Base-by-base conservation (phyloP, 345 rosid species). In the Citrus maxima region DNA sequence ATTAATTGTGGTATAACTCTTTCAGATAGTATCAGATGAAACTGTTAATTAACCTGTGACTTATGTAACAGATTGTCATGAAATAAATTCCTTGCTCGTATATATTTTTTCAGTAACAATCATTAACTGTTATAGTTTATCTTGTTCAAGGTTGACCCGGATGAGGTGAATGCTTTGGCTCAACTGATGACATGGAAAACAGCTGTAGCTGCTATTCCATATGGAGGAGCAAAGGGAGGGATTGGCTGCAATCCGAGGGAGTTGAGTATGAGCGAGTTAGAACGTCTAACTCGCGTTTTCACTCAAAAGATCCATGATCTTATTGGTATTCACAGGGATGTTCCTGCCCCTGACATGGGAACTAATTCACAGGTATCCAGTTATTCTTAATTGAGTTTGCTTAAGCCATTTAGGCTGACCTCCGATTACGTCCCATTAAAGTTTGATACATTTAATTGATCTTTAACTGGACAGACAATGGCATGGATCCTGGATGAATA, bases 271-370 rank as follows among this genome's bases (percentile, higher is more conserved):
- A 82, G 86, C 0, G 91, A 88, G 78, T 78, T 90, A n/a, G 93
- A 88, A 82, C 80, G 91, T 10, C 74, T 88, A 10, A 90, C 93
- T 32, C 74, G 89, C 7, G 91, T 88, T 79, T 89, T 89, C 84
- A 89, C 91, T 70, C 89, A 89, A 80, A 88, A 88, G 88, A 88
- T 88, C 78, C 93, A 89, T 73, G 89, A 86, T 75, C 87, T 84
- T 18, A 84, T 82, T 34, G 87, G 87, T 27, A 81, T 70, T 63
- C 87, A 90, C 10, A 84, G 83, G 4, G 91, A 90, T 84, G 90
- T 90, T 73, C 91, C 93, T 0, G 93, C 93, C 38, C 90, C 93
- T n/a, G 93, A 89, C 77, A 88, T 90, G 93, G 93, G 93, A 78
- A 90, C 91, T 73, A 83, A 86, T 77, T 78, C 91, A 16, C 91